phyloP scores from a whole-genome alignment of 2,329 filamentous ascomycete species.

The Trichoderma brevicompactum region DNA sequence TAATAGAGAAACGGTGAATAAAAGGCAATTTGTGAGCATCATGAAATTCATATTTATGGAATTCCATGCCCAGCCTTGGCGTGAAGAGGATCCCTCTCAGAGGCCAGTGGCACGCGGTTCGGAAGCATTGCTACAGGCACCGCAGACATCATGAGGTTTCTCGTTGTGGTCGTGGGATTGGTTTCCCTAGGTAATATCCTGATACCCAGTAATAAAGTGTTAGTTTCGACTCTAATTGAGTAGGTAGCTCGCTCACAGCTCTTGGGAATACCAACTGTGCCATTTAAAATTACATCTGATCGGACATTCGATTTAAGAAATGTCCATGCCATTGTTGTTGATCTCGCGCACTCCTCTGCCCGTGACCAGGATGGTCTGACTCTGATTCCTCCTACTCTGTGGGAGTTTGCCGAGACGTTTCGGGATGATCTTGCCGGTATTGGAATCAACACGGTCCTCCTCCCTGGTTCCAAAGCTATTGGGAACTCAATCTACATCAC shows the following conservation, averaged over 20 bases:
- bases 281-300: slow-evolving; percentile 22
- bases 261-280: slow-evolving; percentile 29
- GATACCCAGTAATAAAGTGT: background rate
- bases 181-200: slow-evolving; percentile 1
- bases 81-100: background rate
- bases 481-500: slow-evolving; percentile 51
- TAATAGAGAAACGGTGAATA: background rate
- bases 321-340: slow-evolving; percentile 24
- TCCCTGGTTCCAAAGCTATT: background rate
- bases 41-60: slow-evolving; percentile 2
- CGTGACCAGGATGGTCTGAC: slow-evolving; percentile 28
- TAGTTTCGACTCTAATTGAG: background rate
- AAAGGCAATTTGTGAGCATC: background rate
- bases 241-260: slow-evolving; percentile 19
- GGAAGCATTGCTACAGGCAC: background rate
- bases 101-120: background rate
- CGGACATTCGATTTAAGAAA: slow-evolving; percentile 21
- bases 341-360: slow-evolving; percentile 8
- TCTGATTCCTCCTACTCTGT: slow-evolving; percentile 25
- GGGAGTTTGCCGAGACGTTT: slow-evolving; percentile 29
- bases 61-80: background rate
- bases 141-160: slow-evolving; percentile 17
- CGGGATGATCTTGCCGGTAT: slow-evolving; percentile 25
- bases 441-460: slow-evolving; percentile 23
- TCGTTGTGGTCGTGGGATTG: slow-evolving; percentile 3